These are phyloP conservation scores for Sphagnum tenellum DNA, from an alignment of 225 moss, liverwort and hornwort species.

Conservation along the genomic window DNA sequence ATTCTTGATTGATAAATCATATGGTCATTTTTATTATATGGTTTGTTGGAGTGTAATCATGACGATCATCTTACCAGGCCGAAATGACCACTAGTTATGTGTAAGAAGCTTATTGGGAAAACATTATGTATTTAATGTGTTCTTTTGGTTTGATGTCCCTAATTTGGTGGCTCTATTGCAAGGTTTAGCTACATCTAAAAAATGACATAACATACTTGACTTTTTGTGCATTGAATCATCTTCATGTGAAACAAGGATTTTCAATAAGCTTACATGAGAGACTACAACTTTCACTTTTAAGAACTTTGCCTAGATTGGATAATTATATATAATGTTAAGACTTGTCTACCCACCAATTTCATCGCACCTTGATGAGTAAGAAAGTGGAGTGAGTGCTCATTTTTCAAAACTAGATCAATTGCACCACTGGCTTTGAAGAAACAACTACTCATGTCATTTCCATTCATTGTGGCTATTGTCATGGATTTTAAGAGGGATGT, in stretches of 20 bases:
- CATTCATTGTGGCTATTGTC: no score
- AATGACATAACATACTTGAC: no score
- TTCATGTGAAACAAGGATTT: constrained; percentile 48
- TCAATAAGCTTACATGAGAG: constrained; percentile 80
- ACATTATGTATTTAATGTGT: not conserved
- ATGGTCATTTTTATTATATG: no score
- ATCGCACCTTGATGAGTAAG: constrained; percentile 83
- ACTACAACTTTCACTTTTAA: constrained; percentile 67
- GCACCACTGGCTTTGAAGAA: constrained; percentile 90
- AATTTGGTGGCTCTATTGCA: not conserved
- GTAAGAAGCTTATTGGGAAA: no score
- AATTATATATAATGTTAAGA: constrained; percentile 66
- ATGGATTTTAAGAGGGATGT: no score
- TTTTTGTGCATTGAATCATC: not conserved
- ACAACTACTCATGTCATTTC: constrained; percentile 70
- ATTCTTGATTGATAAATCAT: no score
- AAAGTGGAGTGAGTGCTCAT: constrained; percentile 70
- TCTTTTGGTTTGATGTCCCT: not conserved
- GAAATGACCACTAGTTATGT: no score
- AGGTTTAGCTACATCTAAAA: no score
- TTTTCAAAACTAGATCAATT: constrained; percentile 94
- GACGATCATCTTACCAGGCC: no score
- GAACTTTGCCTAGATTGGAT: constrained; percentile 82
- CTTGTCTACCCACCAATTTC: constrained; percentile 87
- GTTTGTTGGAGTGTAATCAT: no score